A percentile compares a stretch with the other conserved stretches of the same genome.
Evolutionary conservation across 2,329 filamentous ascomycete genomes (phyloP).

Genomic region (Chaetomium sp.): DNA sequence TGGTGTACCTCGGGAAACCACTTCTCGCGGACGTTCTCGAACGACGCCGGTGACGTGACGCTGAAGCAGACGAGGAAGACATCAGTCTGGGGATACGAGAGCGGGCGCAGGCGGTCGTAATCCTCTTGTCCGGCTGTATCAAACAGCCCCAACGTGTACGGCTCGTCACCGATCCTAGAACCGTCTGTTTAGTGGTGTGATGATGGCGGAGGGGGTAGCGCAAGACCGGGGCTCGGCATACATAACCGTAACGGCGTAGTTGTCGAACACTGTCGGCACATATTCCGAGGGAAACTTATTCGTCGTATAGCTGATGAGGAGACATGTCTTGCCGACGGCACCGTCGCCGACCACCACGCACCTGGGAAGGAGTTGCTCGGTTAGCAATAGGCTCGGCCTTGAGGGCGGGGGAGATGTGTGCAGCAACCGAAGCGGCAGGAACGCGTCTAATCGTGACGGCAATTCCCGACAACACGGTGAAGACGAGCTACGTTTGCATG

Average conservation of each 20-base stretch:
- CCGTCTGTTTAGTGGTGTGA: constrained; percentile 24
- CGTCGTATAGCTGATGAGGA: constrained; percentile 98
- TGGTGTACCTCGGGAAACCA: constrained; percentile 99
- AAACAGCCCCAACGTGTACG: constrained; percentile 94
- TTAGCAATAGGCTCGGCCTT: constrained; percentile 11
- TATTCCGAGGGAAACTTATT: constrained; percentile 99
- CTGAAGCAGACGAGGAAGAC: constrained; percentile 99
- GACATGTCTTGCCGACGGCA: constrained; percentile 98
- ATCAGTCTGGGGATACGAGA: constrained; percentile 97
- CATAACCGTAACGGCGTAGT: constrained; percentile 99
- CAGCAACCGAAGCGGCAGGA: not conserved
- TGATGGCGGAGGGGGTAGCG: not conserved
- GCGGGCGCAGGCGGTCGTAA: constrained; percentile 93
- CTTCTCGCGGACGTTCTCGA: constrained; percentile 98
- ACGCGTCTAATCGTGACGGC: constrained; percentile 2
- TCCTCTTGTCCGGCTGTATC: constrained; percentile 99
- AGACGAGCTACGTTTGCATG: not conserved
- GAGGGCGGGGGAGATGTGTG: not conserved
- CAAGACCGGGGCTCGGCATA: constrained; percentile 56
- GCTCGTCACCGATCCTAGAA: constrained; percentile 94
- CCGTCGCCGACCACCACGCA: constrained; percentile 99
- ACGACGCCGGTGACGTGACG: constrained; percentile 94
- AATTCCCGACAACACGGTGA: not conserved
- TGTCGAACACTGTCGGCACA: constrained; percentile 98
- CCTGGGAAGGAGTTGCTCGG: constrained; percentile 51